Evolutionary conservation across 352 stramenopile species (phyloP).

Genomic region (Globisporangium barbulae): DNA sequence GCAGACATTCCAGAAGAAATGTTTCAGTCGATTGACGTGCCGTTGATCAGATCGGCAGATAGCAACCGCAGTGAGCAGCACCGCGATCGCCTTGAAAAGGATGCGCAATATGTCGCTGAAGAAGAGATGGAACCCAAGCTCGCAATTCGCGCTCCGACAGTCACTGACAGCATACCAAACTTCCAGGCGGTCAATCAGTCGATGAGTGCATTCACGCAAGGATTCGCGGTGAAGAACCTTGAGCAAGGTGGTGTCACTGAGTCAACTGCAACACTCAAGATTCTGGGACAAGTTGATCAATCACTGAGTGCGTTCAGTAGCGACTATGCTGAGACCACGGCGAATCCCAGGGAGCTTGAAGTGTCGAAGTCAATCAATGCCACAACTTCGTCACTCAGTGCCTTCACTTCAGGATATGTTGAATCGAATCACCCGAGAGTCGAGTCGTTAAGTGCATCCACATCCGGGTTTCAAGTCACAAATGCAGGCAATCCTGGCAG

Average conservation of each 20-base stretch:
- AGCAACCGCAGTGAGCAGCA: background rate
- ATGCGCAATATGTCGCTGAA: background rate
- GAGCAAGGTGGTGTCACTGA: background rate
- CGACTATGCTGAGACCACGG: slow-evolving; percentile 15
- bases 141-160: background rate
- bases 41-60: background rate
- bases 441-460: slow-evolving; percentile 41
- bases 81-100: background rate
- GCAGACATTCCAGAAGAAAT: slow-evolving; percentile 41
- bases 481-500: background rate
- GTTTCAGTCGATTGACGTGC: slow-evolving; percentile 41
- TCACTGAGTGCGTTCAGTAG: slow-evolving; percentile 42
- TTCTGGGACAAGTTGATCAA: slow-evolving; percentile 17
- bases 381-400: slow-evolving; percentile 14
- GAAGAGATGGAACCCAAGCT: slow-evolving; percentile 4
- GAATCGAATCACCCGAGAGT: slow-evolving; percentile 13
- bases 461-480: slow-evolving; percentile 21
- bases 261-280: background rate
- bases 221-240: slow-evolving; percentile 20
- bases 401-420: slow-evolving; percentile 24
- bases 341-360: background rate
- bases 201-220: slow-evolving; percentile 42
- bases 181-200: slow-evolving; percentile 27
- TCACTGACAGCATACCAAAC: slow-evolving; percentile 1
- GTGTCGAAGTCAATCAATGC: background rate